Base-by-base conservation (phyloP, 768 basidiomycete genomes). In the Termitomyces sp. region DNA sequence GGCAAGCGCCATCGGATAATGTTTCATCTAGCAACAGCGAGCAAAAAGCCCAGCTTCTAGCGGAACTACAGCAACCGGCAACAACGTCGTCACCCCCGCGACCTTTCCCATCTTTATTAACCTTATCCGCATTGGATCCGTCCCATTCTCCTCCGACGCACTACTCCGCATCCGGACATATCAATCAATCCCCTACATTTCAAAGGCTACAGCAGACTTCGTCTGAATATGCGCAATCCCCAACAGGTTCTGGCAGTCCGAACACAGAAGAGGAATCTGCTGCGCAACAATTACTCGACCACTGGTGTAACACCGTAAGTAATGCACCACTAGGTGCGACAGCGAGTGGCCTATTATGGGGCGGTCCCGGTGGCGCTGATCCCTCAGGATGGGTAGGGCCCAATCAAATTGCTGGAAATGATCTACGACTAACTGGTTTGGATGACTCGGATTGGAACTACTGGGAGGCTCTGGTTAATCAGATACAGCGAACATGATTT, bases 221-320 rank as follows among this genome's bases (percentile, higher is more conserved):
- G 4, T 65, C 71, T 37, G 85, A 86, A 33, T 73, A 82, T 60
- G 74, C 75, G 2, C 73, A 73, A 56, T 87, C 88, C 16, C 83
- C 85, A 39, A 81, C 83, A 1, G 84, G 80, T 18, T 81, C 86
- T 24, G 82, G 81, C n/a, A 90, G 88, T 66, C 90, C 87, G 1
- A 78, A 74, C 57, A 85, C 80, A 45, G 91, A 92, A 48, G 90
- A 88, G 10, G 86, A 91, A 66, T 84, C 81, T 26, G 76, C 86
- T 7, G 90, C 90, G 4, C 91, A 94, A 66, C 82, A 82, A 12
- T 69, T 94, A 55, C 74, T 94, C 48, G 90, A 94, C 68, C 87
- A 92, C 60, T 93, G 92, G 91, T 88, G 84, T 66, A 87, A 86
- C 60, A 84, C 86, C n/a, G 82, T 91, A 62, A 88, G 83, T 65